A percentile compares a stretch with the other conserved stretches of the same genome.
Conservation (phyloP, 441 rosid genomes). For the Isatis lusitanica region DNA sequence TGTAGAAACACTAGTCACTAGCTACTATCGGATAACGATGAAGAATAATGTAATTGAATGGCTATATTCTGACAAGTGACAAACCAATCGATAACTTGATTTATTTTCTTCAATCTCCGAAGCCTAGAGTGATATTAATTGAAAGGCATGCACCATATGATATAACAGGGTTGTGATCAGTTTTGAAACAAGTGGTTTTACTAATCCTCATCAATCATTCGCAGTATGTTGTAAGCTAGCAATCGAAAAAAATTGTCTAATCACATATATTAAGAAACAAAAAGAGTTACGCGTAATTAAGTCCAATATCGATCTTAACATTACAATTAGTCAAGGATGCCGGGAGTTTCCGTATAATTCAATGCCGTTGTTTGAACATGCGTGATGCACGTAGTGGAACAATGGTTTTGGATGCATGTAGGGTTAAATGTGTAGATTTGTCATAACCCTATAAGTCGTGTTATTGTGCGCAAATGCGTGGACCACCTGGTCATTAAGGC, state of each 20-base stretch:
- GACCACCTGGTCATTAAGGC: background rate
- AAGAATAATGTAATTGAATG: conserved; percentile 2
- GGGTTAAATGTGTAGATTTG: background rate
- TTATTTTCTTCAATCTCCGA: background rate
- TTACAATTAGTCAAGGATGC: background rate
- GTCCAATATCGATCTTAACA: conserved; percentile 9
- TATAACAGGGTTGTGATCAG: background rate
- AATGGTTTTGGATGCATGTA: background rate
- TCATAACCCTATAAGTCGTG: background rate
- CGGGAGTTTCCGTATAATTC: background rate
- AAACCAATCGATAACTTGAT: conserved; percentile 3
- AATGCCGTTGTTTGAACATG: background rate
- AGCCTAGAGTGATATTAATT: background rate
- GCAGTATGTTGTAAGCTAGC: background rate
- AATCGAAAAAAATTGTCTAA: background rate
- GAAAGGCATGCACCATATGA: background rate
- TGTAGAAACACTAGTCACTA: conserved; percentile 12
- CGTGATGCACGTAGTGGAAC: background rate
- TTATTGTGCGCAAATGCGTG: background rate
- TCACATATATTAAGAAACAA: conserved; percentile 10
- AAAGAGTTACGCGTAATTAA: background rate
- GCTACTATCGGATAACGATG: conserved; percentile 14
- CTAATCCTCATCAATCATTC: background rate
- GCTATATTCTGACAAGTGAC: background rate
- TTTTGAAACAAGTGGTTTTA: conserved; percentile 9